Percentiles rank a stretch among this genome's conserved stretches.
phyloP scores from a whole-genome alignment of 139 green algal species.

The Chlamydomonas schloesseri region DNA sequence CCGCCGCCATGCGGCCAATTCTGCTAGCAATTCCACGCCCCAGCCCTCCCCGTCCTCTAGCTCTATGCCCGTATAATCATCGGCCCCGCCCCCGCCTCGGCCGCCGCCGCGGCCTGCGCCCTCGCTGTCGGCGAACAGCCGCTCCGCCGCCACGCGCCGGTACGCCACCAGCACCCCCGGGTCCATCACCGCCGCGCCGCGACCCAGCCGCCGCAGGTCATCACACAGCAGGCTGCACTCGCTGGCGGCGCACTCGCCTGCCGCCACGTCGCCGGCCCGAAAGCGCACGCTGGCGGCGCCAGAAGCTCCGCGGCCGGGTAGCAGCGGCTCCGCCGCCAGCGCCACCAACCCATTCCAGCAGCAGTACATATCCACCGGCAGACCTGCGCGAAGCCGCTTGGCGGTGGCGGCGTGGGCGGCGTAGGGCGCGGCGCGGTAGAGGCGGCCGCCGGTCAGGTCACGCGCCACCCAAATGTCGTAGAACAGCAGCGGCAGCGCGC shows the following conservation, averaged over 20 bases:
- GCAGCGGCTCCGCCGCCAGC: slow-evolving; percentile 60
- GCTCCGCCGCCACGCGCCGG: not conserved
- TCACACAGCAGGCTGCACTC: slow-evolving; percentile 78
- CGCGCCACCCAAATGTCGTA: slow-evolving; percentile 49
- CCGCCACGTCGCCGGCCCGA: slow-evolving; percentile 1
- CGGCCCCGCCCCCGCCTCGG: not conserved
- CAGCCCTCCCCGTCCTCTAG: not conserved
- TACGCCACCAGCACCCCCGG: slow-evolving; percentile 66
- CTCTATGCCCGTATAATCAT: not conserved
- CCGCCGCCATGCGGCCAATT: not conserved
- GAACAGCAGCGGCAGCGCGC: slow-evolving; percentile 19
- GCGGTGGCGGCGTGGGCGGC: not conserved
- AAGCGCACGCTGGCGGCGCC: slow-evolving; percentile 13
- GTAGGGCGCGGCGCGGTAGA: not conserved
- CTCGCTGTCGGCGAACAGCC: not conserved
- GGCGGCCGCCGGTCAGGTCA: not conserved
- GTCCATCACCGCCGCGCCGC: slow-evolving; percentile 64
- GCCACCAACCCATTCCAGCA: slow-evolving; percentile 79
- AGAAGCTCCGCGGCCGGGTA: not conserved
- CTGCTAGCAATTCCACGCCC: not conserved
- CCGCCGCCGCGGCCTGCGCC: not conserved
- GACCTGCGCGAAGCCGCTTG: slow-evolving; percentile 45
- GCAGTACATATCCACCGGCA: slow-evolving; percentile 66
- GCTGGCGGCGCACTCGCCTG: slow-evolving; percentile 64
- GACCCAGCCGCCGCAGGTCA: slow-evolving; percentile 62